Percentiles rank a stretch among this genome's conserved stretches.
Evolutionary conservation across 2,329 filamentous ascomycete genomes (phyloP).

Genomic region (Bipolaris oryzae): DNA sequence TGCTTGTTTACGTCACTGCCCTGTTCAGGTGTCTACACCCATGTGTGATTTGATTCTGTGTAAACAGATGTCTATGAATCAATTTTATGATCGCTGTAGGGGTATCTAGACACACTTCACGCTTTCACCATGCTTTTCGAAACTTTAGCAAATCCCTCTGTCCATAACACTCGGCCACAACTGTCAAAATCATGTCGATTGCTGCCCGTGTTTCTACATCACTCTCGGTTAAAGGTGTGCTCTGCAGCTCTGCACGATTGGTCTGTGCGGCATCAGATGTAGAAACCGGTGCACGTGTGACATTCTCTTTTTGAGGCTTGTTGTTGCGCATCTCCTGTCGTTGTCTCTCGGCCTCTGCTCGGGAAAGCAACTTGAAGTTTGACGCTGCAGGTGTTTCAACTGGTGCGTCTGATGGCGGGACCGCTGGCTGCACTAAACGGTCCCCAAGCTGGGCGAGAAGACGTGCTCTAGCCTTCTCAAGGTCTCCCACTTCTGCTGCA

Average conservation of each 20-base stretch:
- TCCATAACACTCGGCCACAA: slow-evolving; percentile 87
- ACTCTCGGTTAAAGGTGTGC: slow-evolving; percentile 49
- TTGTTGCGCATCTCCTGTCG: slow-evolving; percentile 22
- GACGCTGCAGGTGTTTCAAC: neutral
- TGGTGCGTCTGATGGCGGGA: slow-evolving; percentile 10
- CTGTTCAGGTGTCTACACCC: neutral
- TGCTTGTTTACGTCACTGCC: slow-evolving; percentile 21
- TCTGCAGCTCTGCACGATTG: neutral
- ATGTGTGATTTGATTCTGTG: too few relatives aligned
- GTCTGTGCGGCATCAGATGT: neutral
- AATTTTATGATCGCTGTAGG: slow-evolving; percentile 3
- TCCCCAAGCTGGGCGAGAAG: slow-evolving; percentile 52
- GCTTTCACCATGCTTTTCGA: slow-evolving; percentile 55
- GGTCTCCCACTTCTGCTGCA: slow-evolving; percentile 34
- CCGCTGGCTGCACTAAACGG: slow-evolving; percentile 30
- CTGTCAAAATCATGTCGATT: slow-evolving; percentile 88
- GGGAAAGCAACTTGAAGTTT: slow-evolving; percentile 12
- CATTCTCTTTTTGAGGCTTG: slow-evolving; percentile 3
- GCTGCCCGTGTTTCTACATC: slow-evolving; percentile 64
- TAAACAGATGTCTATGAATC: slow-evolving; percentile 1
- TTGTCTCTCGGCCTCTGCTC: slow-evolving; percentile 32
- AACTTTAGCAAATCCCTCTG: slow-evolving; percentile 84
- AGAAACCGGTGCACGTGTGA: neutral
- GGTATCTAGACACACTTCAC: slow-evolving; percentile 1
- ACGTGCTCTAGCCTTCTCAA: slow-evolving; percentile 58